phyloP scores from a whole-genome alignment of 768 basidiomycete species.

The Rhodotorula babjevae region DNA sequence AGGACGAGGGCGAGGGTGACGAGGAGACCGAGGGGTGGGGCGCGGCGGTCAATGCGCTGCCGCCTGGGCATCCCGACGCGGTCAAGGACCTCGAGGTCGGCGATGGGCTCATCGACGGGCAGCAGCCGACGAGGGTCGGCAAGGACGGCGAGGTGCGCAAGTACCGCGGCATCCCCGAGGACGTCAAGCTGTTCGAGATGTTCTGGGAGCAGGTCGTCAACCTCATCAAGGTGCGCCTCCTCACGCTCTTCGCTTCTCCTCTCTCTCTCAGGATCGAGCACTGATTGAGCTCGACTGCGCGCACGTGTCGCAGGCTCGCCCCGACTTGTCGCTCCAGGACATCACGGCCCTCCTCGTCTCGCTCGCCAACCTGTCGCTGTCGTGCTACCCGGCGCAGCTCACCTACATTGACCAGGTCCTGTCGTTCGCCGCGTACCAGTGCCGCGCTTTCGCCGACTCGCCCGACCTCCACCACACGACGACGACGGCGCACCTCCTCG shows the following conservation, averaged over 20 bases:
- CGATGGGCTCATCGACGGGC: constrained; percentile 35
- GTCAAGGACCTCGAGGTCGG: constrained; percentile 16
- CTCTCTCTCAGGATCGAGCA: neutral
- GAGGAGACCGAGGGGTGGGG: constrained; percentile 34
- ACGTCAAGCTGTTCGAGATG: constrained; percentile 93
- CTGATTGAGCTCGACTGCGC: too few species aligned
- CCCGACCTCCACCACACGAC: constrained; percentile 81
- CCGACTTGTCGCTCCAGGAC: constrained; percentile 94
- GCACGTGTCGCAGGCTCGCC: constrained; percentile 65
- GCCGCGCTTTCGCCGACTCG: constrained; percentile 53
- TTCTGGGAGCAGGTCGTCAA: constrained; percentile 99
- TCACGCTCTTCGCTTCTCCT: too few species aligned
- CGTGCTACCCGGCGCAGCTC: constrained; percentile 92
- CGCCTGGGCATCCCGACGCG: constrained; percentile 1
- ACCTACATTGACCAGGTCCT: constrained; percentile 97
- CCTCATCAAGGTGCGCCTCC: constrained; percentile 74
- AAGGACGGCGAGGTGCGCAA: constrained; percentile 62
- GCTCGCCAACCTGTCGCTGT: constrained; percentile 85
- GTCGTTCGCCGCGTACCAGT: constrained; percentile 83
- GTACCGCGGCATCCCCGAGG: constrained; percentile 90
- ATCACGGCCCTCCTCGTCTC: constrained; percentile 94
- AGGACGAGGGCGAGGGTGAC: neutral
- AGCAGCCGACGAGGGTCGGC: constrained; percentile 28
- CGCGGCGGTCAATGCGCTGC: constrained; percentile 7
- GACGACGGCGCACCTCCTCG: constrained; percentile 83